Conservation (phyloP, 192 early-diverging fungal genomes). For the Coemansia umbellata region DNA sequence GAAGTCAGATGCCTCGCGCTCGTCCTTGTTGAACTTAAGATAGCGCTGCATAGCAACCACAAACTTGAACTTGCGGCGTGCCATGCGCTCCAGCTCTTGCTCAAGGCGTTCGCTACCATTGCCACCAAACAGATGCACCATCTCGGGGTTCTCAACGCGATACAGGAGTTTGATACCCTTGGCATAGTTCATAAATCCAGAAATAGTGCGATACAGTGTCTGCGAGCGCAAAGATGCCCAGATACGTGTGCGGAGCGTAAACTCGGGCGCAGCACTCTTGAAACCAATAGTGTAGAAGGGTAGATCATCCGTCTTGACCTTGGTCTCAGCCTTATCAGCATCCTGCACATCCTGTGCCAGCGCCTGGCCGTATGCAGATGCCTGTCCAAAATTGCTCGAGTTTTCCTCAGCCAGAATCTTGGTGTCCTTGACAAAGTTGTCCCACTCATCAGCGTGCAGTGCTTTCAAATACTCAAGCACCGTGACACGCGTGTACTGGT, state of each 20-base stretch:
- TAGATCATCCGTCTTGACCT: slow-evolving; percentile 72
- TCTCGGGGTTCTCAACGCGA: slow-evolving; percentile 76
- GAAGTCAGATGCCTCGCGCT: slow-evolving; percentile 72
- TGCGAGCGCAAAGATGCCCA: slow-evolving; percentile 86
- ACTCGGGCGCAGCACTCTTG: slow-evolving; percentile 76
- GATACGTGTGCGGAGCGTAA: slow-evolving; percentile 78
- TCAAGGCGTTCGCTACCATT: slow-evolving; percentile 64
- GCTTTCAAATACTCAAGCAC: slow-evolving; percentile 80
- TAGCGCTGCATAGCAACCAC: slow-evolving; percentile 83
- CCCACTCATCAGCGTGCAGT: slow-evolving; percentile 77
- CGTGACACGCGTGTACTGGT: slow-evolving; percentile 74
- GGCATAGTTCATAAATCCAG: slow-evolving; percentile 84
- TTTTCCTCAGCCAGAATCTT: slow-evolving; percentile 73
- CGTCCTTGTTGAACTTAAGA: slow-evolving; percentile 71
- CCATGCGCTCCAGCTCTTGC: slow-evolving; percentile 63
- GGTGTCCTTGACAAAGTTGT: slow-evolving; percentile 86
- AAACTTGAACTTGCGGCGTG: slow-evolving; percentile 78
- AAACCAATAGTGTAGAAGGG: slow-evolving; percentile 81
- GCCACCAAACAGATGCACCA: slow-evolving; percentile 60
- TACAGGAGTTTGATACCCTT: slow-evolving; percentile 80
- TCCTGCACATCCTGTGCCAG: slow-evolving; percentile 51
- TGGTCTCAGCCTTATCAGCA: slow-evolving; percentile 56
- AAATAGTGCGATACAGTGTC: slow-evolving; percentile 81
- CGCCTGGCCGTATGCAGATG: slow-evolving; percentile 49
- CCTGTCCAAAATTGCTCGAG: slow-evolving; percentile 53